Evolutionary conservation across 768 basidiomycete species (phyloP).

Genomic region (Artomyces pyxidatus): DNA sequence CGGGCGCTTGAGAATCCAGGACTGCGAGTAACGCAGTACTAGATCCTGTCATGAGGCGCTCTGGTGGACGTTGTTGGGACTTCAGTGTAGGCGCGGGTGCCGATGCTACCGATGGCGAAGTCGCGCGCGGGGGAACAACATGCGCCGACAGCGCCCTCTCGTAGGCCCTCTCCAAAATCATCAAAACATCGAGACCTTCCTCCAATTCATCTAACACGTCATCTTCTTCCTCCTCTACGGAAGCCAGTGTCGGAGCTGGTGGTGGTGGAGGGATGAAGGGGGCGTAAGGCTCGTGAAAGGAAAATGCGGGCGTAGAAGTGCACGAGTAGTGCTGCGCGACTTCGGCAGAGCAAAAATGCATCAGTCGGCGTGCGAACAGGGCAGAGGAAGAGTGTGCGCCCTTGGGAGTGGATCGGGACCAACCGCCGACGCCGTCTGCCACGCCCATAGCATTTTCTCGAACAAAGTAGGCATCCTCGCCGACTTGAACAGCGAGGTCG

Average conservation of each 20-base stretch:
- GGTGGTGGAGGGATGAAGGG: not conserved
- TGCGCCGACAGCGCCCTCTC: slow-evolving; percentile 58
- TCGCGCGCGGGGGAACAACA: slow-evolving; percentile 25
- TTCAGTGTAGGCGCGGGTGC: slow-evolving; percentile 8
- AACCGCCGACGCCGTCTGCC: slow-evolving; percentile 93
- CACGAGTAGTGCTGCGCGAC: slow-evolving; percentile 24
- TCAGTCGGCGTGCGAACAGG: slow-evolving; percentile 68
- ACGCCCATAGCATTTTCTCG: slow-evolving; percentile 84
- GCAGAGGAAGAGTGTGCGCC: slow-evolving; percentile 34
- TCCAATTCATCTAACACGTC: slow-evolving; percentile 51
- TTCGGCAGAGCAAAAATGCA: slow-evolving; percentile 77
- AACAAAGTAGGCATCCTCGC: slow-evolving; percentile 88
- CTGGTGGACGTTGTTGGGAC: slow-evolving; percentile 1
- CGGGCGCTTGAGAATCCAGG: slow-evolving; percentile 29
- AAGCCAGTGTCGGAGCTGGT: not conserved
- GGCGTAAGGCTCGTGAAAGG: slow-evolving; percentile 3
- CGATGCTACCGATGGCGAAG: slow-evolving; percentile 4
- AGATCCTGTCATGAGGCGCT: slow-evolving; percentile 49
- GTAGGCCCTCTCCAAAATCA: slow-evolving; percentile 63
- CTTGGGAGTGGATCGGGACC: slow-evolving; percentile 39
- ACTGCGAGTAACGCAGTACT: slow-evolving; percentile 64
- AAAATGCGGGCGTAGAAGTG: slow-evolving; percentile 12
- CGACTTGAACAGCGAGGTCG: slow-evolving; percentile 65
- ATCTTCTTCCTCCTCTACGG: slow-evolving; percentile 34
- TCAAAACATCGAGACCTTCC: slow-evolving; percentile 62